Base-by-base conservation (phyloP, 2,329 filamentous ascomycete genomes). In the Epichloe brachyelytri region DNA sequence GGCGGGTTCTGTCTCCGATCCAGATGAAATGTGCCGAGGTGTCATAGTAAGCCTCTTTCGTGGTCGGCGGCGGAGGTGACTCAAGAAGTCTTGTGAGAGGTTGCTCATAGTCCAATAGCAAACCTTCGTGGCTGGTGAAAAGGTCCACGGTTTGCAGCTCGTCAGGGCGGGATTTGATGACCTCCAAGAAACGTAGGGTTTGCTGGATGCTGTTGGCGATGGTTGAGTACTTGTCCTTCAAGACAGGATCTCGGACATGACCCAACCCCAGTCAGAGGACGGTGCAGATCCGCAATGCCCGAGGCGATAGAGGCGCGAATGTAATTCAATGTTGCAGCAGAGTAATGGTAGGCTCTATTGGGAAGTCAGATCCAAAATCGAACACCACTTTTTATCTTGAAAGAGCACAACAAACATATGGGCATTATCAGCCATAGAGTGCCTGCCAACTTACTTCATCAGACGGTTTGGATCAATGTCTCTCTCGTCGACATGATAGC, bases 21-120 rank as follows among this genome's bases (percentile, higher is more conserved):
- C 93, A 98, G 65, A 98, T 78, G 73, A 98, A 97, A 66, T 98
- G 93, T 0, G 88, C 88, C 4, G 88, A 95, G 0, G 91, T 97
- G 69, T 95, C 86, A 72, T 94, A 97, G 77, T 87, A 94, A 61
- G 83, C 82, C 61, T 79, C 79, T n/a, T 68, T 60, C 56, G 5
- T 60, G 54, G 4, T 57, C 49, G n/a, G 60, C 49, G n/a, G 60
- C 66, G 47, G 72, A 40, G 63, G 85, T 58, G 81, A 79, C 55
- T 80, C 83, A 52, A 94, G 76, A 20, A 81, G 74, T 10, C 93
- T 78, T 2, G 91, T 96, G 43, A 98, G 73, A 48, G 81, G 80
- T 68, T 96, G 83, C 66, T 98, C 93, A 67, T 98, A 98, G 65
- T 96, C 90, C 8, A 98, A 80, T 2, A 96, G 78, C 19, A 98